Evolutionary conservation across 106 monocot species (phyloP).

Genomic region (Agapanthus africanus): DNA sequence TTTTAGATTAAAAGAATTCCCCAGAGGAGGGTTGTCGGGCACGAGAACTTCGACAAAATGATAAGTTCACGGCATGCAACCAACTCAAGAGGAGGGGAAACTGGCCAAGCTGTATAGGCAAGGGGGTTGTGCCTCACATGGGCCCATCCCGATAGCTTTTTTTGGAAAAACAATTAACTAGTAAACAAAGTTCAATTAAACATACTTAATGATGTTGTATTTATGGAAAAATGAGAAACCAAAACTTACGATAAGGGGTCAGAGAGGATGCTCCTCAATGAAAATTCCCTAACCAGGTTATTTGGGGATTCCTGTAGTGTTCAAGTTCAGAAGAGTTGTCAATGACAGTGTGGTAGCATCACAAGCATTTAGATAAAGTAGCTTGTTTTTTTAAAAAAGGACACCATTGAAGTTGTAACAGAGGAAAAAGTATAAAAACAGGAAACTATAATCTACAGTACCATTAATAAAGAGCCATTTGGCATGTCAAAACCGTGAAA

Average conservation of each 20-base stretch:
- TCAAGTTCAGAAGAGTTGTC: background rate
- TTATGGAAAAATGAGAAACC: background rate
- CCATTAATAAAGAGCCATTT: background rate
- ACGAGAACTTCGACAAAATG: too few relatives aligned
- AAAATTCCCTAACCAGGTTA: slow-evolving; percentile 6
- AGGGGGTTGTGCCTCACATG: too few relatives aligned
- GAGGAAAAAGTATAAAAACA: background rate
- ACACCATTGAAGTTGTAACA: background rate
- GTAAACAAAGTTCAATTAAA: background rate
- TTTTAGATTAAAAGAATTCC: too few relatives aligned
- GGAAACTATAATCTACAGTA: background rate
- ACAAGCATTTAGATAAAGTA: background rate
- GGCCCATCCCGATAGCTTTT: too few relatives aligned
- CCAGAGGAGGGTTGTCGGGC: too few relatives aligned
- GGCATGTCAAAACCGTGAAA: background rate
- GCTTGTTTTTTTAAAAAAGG: background rate
- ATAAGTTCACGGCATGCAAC: too few relatives aligned
- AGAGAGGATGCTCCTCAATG: slow-evolving; percentile 20
- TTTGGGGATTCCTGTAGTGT: slow-evolving; percentile 26
- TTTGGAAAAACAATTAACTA: too few relatives aligned
- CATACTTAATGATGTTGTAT: background rate
- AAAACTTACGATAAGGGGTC: slow-evolving; percentile 22
- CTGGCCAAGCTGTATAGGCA: too few relatives aligned
- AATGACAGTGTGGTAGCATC: background rate
- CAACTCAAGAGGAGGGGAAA: too few relatives aligned